Base-by-base conservation (phyloP, 148 eudicot genomes). In the Arbutus unedo region DNA sequence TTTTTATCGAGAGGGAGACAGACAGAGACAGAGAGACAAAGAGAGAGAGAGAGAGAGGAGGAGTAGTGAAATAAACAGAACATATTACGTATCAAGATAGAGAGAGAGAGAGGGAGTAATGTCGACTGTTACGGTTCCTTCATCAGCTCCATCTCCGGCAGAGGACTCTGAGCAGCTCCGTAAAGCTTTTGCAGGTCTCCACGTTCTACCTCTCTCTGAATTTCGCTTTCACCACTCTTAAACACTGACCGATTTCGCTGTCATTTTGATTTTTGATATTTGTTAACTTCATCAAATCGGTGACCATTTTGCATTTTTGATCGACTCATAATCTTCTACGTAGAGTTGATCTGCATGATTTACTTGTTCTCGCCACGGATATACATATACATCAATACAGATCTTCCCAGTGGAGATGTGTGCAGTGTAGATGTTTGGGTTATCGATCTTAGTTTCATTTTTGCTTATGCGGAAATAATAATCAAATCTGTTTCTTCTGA, bases 141-240 rank as follows among this genome's bases (percentile, higher is more conserved):
- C 89, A 79, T 47, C 81, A 4, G 83, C 91, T 43, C 97, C 97
- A 56, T 80, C 87, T 71, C 87, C 91, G 4, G 86, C 90, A n/a
- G 93, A 92, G 74, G 95, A 94, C 68, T 84, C 77, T 73, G 94
- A 91, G 84, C 94, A 89, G 70, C 95, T 94, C 57, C 83, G 85
- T 78, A 91, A 92, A 84, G 95, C 98, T 41, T 89, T 94, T 38
- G 75, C 88, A 82, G 98, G 95, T 92, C n/a, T 59, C n/a, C 21
- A 77, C 6, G 54, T 38, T n/a, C 7, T 6, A 13, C 31, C 31
- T n/a, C 50, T 43, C 23, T 45, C 21, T 41, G 64, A 77, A 23
- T 60, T 60, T n/a, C 4, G 72, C 62, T 8, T 25, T 59, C 5
- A 66, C 77, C 50, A 19, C 8, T 43, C 18, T 41, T 2, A 3